Conservation (phyloP, 2,329 filamentous ascomycete genomes). For the Arthrinium puccinioides region DNA sequence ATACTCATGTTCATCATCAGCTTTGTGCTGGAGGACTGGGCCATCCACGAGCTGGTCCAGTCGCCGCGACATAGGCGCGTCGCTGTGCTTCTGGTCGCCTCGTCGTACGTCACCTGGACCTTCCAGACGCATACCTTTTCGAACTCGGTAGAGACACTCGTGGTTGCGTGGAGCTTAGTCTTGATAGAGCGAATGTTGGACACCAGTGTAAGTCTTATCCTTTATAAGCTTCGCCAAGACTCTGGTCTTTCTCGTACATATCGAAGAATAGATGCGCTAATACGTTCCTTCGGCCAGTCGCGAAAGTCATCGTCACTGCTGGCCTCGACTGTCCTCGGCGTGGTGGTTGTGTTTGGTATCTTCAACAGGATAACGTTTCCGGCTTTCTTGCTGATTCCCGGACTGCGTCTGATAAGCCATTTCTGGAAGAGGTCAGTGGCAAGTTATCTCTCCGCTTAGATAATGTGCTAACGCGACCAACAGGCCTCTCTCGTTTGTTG, state of each 20-base stretch:
- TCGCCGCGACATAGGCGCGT: constrained; percentile 64
- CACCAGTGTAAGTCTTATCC: constrained; percentile 66
- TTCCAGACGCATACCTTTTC: constrained; percentile 98
- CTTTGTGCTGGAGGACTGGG: constrained; percentile 97
- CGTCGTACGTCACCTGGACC: constrained; percentile 97
- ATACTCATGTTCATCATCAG: constrained; percentile 90
- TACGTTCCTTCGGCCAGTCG: background rate
- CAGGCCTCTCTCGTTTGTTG: constrained; percentile 54
- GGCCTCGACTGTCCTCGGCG: constrained; percentile 70
- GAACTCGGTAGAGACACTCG: constrained; percentile 89
- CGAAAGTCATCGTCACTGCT: constrained; percentile 70
- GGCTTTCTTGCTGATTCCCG: constrained; percentile 81
- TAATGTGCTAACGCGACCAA: constrained; percentile 8
- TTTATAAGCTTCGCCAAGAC: too few species aligned
- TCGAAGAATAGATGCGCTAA: too few species aligned
- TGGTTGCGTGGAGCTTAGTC: constrained; percentile 89
- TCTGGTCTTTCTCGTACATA: too few species aligned
- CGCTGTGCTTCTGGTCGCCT: constrained; percentile 79
- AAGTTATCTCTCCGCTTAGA: background rate
- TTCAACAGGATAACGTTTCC: constrained; percentile 98
- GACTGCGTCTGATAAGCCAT: constrained; percentile 75
- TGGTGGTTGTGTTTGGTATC: constrained; percentile 75
- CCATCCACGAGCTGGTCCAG: constrained; percentile 81
- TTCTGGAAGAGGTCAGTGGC: constrained; percentile 67
- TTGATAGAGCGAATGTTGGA: constrained; percentile 80